phyloP scores from a whole-genome alignment of 129 eudicot species.

The Silybum marianum region DNA sequence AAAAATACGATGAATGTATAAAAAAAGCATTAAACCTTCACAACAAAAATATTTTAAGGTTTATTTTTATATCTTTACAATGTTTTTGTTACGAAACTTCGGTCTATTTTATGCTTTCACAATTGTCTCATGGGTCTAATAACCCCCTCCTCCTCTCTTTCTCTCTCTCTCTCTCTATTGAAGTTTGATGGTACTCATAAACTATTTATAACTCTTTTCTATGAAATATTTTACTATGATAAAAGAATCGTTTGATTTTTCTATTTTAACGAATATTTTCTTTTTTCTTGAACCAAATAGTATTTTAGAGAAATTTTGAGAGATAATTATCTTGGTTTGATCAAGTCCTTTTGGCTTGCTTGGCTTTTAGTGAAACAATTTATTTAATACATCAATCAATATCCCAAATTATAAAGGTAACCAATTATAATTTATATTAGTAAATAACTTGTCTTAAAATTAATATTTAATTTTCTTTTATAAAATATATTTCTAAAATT shows the following conservation, averaged over 20 bases:
- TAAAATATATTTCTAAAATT: neutral
- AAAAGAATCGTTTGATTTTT: neutral
- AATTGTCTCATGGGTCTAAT: no score
- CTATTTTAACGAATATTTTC: neutral
- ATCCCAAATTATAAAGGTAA: neutral
- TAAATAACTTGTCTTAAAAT: neutral
- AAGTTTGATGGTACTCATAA: no score
- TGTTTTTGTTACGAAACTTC: no score
- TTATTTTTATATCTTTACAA: no score
- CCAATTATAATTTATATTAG: neutral
- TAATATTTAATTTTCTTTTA: neutral
- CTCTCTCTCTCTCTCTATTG: no score
- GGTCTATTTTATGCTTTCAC: no score
- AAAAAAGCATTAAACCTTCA: no score
- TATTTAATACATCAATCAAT: neutral
- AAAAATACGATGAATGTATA: no score
- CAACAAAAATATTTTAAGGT: no score
- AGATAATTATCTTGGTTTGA: slow-evolving; percentile 26
- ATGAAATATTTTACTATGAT: no score
- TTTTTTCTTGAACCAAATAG: neutral
- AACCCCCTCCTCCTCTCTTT: no score
- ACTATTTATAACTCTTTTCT: no score
- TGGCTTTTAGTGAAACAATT: slow-evolving; percentile 25
- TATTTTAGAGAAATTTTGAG: neutral
- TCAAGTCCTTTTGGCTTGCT: slow-evolving; percentile 29